Conservation (phyloP, 441 rosid genomes). For the Brassica hybrid region DNA sequence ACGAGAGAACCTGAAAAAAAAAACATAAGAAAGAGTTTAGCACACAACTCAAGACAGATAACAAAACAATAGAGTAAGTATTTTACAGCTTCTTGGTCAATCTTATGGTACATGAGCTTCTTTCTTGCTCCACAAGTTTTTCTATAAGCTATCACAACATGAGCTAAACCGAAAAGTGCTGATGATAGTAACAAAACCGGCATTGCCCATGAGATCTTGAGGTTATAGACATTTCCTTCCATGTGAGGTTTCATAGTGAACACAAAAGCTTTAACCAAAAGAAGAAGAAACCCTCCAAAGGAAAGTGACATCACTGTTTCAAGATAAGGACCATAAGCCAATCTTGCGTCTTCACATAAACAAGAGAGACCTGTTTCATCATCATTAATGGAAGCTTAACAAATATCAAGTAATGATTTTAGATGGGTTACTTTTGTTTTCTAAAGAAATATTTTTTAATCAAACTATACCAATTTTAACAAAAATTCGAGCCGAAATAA, state of each 20-base stretch:
- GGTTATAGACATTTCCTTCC: slow-evolving; percentile 46
- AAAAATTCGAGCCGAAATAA: no score
- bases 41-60: background rate
- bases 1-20: slow-evolving; percentile 67
- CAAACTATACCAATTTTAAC: no score
- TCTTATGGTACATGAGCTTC: slow-evolving; percentile 85
- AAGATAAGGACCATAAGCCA: slow-evolving; percentile 82
- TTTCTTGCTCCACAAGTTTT: slow-evolving; percentile 82
- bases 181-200: slow-evolving; percentile 91
- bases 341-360: slow-evolving; percentile 69
- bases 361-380: slow-evolving; percentile 70
- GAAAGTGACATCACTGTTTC: slow-evolving; percentile 84
- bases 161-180: slow-evolving; percentile 80
- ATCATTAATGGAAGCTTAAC: slow-evolving; percentile 8
- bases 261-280: slow-evolving; percentile 77
- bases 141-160: slow-evolving; percentile 82
- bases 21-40: slow-evolving; percentile 16
- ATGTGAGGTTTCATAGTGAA: slow-evolving; percentile 70
- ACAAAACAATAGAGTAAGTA: slow-evolving; percentile 1
- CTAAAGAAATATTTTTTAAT: no score
- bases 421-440: background rate
- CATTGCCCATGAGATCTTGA: slow-evolving; percentile 90
- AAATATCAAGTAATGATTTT: background rate
- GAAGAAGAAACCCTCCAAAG: slow-evolving; percentile 65
- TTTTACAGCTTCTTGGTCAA: slow-evolving; percentile 91